Evolutionary conservation across 768 basidiomycete genomes (phyloP).

Genomic region (Leccinum ochraceum): DNA sequence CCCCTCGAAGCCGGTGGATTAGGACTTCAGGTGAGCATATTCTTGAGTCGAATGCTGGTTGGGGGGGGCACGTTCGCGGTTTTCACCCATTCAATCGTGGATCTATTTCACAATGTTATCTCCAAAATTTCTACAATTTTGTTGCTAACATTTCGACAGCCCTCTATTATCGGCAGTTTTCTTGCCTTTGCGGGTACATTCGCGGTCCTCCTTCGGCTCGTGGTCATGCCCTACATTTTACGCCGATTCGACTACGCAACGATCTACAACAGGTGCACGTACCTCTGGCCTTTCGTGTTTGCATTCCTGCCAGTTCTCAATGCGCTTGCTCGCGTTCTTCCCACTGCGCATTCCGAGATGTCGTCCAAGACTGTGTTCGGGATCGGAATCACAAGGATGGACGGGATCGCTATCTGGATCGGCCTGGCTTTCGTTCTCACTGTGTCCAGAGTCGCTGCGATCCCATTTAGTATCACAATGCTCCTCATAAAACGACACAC

Average conservation of each 20-base stretch:
- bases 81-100: not conserved
- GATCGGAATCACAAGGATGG: not conserved
- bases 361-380: not conserved
- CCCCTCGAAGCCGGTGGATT: constrained; percentile 24
- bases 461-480: constrained; percentile 51
- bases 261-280: constrained; percentile 6
- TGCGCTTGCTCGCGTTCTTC: not conserved
- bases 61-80: not conserved
- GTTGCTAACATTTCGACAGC: constrained; percentile 30
- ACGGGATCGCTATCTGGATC: not conserved
- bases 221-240: constrained; percentile 42
- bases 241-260: constrained; percentile 11
- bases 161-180: constrained; percentile 55
- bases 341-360: not conserved
- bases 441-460: constrained; percentile 2
- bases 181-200: constrained; percentile 52
- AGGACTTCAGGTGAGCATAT: constrained; percentile 44
- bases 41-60: not conserved
- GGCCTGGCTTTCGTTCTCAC: too few species aligned
- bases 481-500: constrained; percentile 55
- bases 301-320: constrained; percentile 8
- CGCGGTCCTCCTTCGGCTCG: constrained; percentile 48
- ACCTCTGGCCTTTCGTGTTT: constrained; percentile 9
- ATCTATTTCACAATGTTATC: too few species aligned
- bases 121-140: too few species aligned